A percentile compares a stretch with the other conserved stretches of the same genome.
Evolutionary conservation across 2,329 filamentous ascomycete genomes (phyloP).

Genomic region (Ophiostoma pallidulum): DNA sequence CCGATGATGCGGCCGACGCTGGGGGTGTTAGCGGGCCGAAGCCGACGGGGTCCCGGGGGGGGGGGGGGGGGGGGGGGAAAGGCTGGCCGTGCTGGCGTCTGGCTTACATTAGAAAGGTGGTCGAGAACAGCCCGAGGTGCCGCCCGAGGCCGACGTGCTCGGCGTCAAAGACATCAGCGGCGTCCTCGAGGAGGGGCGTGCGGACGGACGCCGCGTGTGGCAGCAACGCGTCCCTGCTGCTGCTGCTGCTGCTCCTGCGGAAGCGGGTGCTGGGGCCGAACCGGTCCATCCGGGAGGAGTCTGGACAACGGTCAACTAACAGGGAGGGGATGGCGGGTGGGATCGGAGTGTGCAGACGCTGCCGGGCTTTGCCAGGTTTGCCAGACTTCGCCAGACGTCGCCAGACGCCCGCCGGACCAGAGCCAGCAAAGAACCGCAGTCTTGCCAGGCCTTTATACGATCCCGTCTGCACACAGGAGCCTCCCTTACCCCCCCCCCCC

Average conservation of each 20-base stretch:
- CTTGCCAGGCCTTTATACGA: no score
- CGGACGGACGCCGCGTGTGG: not conserved
- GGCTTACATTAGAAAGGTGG: constrained; percentile 16
- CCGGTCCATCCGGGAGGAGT: not conserved
- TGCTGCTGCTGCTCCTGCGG: not conserved
- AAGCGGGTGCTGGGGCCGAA: not conserved
- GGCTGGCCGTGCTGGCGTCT: no score
- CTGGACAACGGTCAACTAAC: no score
- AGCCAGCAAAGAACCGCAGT: no score
- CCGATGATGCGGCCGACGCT: constrained; percentile 21
- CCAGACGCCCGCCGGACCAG: no score
- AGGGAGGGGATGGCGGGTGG: no score
- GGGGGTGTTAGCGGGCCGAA: not conserved
- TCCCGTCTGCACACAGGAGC: no score
- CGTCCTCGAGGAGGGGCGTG: constrained; percentile 7
- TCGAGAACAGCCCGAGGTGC: constrained; percentile 16
- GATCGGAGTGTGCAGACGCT: no score
- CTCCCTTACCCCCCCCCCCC: no score
- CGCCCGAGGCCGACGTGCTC: constrained; percentile 14
- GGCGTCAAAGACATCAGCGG: constrained; percentile 13
- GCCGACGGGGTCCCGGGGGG: not conserved
- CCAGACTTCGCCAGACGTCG: no score
- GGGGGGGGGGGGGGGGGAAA: not conserved
- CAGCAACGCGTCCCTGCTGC: not conserved
- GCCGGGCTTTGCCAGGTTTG: not conserved